Evolutionary conservation across 495 filamentous ascomycete genomes (phyloP), one percentile per base, ranked within the genome.

Genomic region (Astrothelium subdiscretum): DNA sequence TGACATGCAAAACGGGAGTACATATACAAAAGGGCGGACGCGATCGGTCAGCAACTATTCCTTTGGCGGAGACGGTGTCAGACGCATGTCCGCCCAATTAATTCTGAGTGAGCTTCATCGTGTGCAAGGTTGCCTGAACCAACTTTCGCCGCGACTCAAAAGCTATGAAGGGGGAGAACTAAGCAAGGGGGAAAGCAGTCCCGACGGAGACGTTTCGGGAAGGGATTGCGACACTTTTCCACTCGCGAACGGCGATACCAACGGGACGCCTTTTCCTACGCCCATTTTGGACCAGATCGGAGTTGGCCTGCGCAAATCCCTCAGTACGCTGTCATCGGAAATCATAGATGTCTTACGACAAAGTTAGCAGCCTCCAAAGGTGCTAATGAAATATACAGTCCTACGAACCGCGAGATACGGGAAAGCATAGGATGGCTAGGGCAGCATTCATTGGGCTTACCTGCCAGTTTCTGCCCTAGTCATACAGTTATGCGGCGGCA

Each of bases 71-170:
- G 67, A 68, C 22, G 64, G 71, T 59, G 60, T 35, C 32, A 58
- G 44, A 13, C 70, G 72, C 29, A 71, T 72, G 68, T 67, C 70
- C 0, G 74, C 74, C 1, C 71, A 74, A 64, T 60, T 72, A 13
- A 67, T 77, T 15, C 73, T 77, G 6, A 71, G 68, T 60, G 71
- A 77, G 63, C 67, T 78, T 15, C 75, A 78, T 44, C 74, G 73
- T 31, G 73, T 74, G 32, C 73, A 73, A 58, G 61, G 68, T 3
- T 54, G 12, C 5, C 6, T 54, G 5, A 54, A 54, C 15, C 48
- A 54, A 15, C 48, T 54, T 6, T 54, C 48, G 24, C 48, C 48
- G 6, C n/a, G 48, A 29, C 48, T 54, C 24, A 54, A 54, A 8
- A 8, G 22, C 48, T 8, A 3, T 54, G 48, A 20, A 54, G 3